A percentile compares a stretch with the other conserved stretches of the same genome.
phyloP scores from a whole-genome alignment of 2,329 filamentous ascomycete species.

The Fusarium austroafricanum region DNA sequence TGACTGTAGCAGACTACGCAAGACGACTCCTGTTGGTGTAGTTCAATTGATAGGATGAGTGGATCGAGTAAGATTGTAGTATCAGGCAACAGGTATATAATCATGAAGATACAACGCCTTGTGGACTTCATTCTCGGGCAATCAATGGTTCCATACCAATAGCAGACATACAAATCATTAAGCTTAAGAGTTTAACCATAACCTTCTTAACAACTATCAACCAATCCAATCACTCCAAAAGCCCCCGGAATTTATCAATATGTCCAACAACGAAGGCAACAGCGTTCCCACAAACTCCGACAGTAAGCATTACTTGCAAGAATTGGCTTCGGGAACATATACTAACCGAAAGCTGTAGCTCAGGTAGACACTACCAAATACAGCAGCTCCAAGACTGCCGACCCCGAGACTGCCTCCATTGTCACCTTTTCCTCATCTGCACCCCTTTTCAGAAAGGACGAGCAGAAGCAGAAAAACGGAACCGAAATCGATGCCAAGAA shows the following conservation, averaged over 20 bases:
- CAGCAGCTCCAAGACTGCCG: slow-evolving; percentile 15
- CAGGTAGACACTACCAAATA: slow-evolving; percentile 25
- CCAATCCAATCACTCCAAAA: background rate
- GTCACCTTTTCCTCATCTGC: slow-evolving; percentile 43
- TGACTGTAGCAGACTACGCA: slow-evolving; percentile 24
- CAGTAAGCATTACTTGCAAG: slow-evolving; percentile 28
- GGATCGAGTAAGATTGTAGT: background rate
- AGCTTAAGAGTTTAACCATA: slow-evolving; percentile 9
- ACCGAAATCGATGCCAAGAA: slow-evolving; percentile 40
- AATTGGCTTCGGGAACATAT: background rate
- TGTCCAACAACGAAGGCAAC: slow-evolving; percentile 28
- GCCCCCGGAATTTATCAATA: slow-evolving; percentile 7
- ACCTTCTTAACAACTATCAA: slow-evolving; percentile 1
- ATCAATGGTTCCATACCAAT: background rate
- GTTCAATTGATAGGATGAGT: background rate
- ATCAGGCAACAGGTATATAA: slow-evolving; percentile 38
- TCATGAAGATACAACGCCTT: background rate
- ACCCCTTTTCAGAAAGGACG: slow-evolving; percentile 39
- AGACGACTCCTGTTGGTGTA: background rate
- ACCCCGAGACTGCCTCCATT: slow-evolving; percentile 45
- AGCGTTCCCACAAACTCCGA: slow-evolving; percentile 19
- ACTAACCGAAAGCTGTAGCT: slow-evolving; percentile 23
- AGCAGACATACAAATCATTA: background rate
- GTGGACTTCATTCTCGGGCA: slow-evolving; percentile 16
- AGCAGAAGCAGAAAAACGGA: slow-evolving; percentile 25